A percentile compares a stretch with the other conserved stretches of the same genome.
phyloP scores from a whole-genome alignment of 768 basidiomycete species.

The Tylopilus sp. region DNA sequence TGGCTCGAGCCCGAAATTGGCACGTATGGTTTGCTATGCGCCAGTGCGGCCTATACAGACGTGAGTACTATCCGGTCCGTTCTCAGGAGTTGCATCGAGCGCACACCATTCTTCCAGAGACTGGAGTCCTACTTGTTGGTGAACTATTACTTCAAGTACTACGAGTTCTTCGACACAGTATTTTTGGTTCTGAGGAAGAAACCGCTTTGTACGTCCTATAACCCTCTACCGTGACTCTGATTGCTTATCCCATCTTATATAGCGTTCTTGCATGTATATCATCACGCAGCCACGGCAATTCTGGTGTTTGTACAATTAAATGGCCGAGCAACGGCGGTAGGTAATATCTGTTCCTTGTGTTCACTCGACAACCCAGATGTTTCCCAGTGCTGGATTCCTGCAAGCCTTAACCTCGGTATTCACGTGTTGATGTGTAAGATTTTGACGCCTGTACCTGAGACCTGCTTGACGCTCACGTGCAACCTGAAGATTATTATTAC shows the following conservation, averaged over 20 bases:
- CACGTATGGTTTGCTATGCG: conserved; percentile 72
- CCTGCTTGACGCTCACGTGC: conserved; percentile 1
- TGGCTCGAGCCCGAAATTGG: conserved; percentile 72
- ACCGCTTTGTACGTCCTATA: conserved; percentile 66
- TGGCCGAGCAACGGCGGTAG: conserved; percentile 82
- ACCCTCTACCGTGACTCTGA: conserved; percentile 2
- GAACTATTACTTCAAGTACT: conserved; percentile 94
- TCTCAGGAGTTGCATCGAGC: background rate
- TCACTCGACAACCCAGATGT: background rate
- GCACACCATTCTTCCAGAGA: conserved; percentile 42
- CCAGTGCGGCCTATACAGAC: conserved; percentile 71
- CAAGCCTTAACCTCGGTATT: conserved; percentile 81
- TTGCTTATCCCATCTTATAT: background rate
- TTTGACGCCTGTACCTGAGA: background rate
- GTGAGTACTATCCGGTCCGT: conserved; percentile 44
- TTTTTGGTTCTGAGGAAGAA: conserved; percentile 98
- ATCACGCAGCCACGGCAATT: conserved; percentile 92
- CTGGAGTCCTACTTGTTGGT: conserved; percentile 94
- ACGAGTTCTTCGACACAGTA: conserved; percentile 90
- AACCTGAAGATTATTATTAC: conserved; percentile 86
- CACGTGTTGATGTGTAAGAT: conserved; percentile 95
- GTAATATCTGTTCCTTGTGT: conserved; percentile 32
- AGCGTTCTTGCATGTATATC: conserved; percentile 98
- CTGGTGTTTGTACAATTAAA: conserved; percentile 92
- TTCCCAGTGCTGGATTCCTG: conserved; percentile 85